Evolutionary conservation across 2,329 filamentous ascomycete species (phyloP).

Genomic region (Colletotrichum gloeosporioides): DNA sequence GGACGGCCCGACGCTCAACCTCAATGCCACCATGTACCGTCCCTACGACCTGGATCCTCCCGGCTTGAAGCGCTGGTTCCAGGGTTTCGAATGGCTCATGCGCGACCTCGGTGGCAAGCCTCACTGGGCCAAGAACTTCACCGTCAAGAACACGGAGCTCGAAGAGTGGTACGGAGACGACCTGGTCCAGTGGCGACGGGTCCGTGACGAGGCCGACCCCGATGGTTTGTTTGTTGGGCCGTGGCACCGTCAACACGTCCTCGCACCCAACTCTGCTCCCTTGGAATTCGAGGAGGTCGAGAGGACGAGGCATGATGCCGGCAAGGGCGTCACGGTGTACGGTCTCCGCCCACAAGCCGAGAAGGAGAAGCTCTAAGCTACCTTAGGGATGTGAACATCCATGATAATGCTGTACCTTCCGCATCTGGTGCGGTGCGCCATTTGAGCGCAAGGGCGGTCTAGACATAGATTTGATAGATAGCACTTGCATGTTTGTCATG

Average conservation of each 20-base stretch:
- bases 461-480: background rate
- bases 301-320: constrained; percentile 18
- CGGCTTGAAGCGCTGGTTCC: constrained; percentile 78
- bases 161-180: constrained; percentile 71
- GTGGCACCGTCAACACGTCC: constrained; percentile 81
- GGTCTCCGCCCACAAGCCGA: background rate
- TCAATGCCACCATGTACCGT: constrained; percentile 90
- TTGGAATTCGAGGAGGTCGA: constrained; percentile 46
- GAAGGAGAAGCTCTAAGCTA: background rate
- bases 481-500: background rate
- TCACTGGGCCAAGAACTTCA: constrained; percentile 97
- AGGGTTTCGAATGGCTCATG: constrained; percentile 93
- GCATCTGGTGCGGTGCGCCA: background rate
- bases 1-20: constrained; percentile 79
- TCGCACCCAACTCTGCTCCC: constrained; percentile 40
- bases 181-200: constrained; percentile 68
- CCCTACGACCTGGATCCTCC: constrained; percentile 82
- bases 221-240: constrained; percentile 89
- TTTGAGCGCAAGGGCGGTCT: background rate
- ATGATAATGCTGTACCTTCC: background rate
- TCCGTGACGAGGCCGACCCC: constrained; percentile 76
- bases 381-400: background rate
- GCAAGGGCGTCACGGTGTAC: constrained; percentile 9
- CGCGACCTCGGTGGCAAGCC: constrained; percentile 80
- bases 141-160: constrained; percentile 61